phyloP scores from a whole-genome alignment of 768 basidiomycete genomes.

The Lepiota brunneoincarnata region DNA sequence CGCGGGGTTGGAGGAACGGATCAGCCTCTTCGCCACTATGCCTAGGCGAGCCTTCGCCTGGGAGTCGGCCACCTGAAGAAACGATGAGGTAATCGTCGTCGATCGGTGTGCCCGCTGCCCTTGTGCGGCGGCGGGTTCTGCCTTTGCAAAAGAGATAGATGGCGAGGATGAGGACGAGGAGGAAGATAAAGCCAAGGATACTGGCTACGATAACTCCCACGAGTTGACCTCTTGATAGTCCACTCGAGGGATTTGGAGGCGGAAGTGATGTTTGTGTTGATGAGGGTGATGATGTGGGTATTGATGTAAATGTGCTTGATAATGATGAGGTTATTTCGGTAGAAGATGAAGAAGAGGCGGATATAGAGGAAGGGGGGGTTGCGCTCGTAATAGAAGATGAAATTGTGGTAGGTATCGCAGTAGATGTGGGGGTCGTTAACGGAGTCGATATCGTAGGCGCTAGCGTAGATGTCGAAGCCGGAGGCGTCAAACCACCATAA shows the following conservation, averaged over 20 bases:
- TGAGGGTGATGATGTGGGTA: constrained; percentile 18
- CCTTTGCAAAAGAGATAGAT: constrained; percentile 47
- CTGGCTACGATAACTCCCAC: constrained; percentile 60
- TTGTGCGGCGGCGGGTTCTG: constrained; percentile 36
- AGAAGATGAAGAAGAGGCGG: constrained; percentile 21
- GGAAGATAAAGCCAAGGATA: constrained; percentile 56
- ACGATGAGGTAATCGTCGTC: constrained; percentile 40
- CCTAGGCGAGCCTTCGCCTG: constrained; percentile 67
- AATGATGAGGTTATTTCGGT: constrained; percentile 27
- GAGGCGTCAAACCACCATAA: constrained; percentile 72
- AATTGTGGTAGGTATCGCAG: constrained; percentile 25
- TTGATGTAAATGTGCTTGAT: constrained; percentile 23
- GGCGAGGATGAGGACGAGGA: constrained; percentile 50
- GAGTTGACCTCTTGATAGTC: constrained; percentile 38
- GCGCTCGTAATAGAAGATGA: constrained; percentile 18
- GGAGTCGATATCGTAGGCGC: constrained; percentile 31
- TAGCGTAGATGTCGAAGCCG: constrained; percentile 32
- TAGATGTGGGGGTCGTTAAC: constrained; percentile 22
- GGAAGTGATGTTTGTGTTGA: constrained; percentile 16
- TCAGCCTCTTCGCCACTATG: constrained; percentile 70
- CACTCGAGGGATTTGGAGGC: constrained; percentile 12
- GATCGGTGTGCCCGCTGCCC: constrained; percentile 30
- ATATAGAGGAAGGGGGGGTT: constrained; percentile 19
- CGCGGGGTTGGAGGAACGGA: constrained; percentile 50
- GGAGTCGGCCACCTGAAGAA: constrained; percentile 33